phyloP scores from a whole-genome alignment of 345 rosid species.

The Schrenkiella parvula region DNA sequence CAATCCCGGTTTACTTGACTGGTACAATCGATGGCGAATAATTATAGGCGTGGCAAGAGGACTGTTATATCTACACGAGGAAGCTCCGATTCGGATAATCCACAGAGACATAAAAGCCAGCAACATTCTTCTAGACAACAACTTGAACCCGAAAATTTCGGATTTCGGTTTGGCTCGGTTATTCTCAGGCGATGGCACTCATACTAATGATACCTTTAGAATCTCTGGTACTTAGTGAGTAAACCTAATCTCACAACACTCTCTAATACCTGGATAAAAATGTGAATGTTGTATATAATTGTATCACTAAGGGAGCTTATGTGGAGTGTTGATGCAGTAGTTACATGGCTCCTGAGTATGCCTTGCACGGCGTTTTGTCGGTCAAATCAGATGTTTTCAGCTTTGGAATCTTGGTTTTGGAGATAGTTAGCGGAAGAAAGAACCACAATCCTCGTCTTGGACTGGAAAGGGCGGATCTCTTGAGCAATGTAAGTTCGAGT shows the following conservation, averaged over 20 bases:
- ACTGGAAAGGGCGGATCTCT: slow-evolving; percentile 57
- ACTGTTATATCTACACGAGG: slow-evolving; percentile 71
- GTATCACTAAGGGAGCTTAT: not conserved
- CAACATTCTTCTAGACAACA: slow-evolving; percentile 62
- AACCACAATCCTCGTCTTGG: slow-evolving; percentile 48
- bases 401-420: slow-evolving; percentile 75
- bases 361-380: slow-evolving; percentile 71
- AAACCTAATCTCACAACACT: slow-evolving; percentile 8
- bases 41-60: slow-evolving; percentile 74
- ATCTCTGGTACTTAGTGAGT: slow-evolving; percentile 90
- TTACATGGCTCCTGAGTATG: slow-evolving; percentile 97
- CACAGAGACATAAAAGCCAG: slow-evolving; percentile 81
- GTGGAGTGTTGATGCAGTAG: slow-evolving; percentile 52
- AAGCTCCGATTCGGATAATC: slow-evolving; percentile 72
- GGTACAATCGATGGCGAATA: slow-evolving; percentile 55
- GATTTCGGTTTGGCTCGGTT: slow-evolving; percentile 89
- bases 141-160: slow-evolving; percentile 70
- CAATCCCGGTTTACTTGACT: slow-evolving; percentile 49
- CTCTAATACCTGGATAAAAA: not conserved
- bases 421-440: slow-evolving; percentile 86
- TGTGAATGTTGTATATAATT: not conserved
- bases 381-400: slow-evolving; percentile 86
- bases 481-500: slow-evolving; percentile 65
- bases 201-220: slow-evolving; percentile 60
- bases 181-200: slow-evolving; percentile 83